phyloP scores from a whole-genome alignment of 108 stramenopile genomes.

The Conticribra guillardii region DNA sequence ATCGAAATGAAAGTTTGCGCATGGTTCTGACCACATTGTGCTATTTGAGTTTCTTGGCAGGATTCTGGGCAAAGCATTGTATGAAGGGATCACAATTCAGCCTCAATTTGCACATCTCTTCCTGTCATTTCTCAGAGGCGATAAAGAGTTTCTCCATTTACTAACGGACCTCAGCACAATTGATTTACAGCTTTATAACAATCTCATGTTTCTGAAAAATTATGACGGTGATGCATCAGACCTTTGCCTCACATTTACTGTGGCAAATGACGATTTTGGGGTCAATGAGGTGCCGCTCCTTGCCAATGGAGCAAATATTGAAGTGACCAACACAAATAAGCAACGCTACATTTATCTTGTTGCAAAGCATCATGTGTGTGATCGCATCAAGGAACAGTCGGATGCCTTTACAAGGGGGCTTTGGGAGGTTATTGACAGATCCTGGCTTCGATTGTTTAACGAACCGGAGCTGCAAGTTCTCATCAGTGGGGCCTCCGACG shows the following conservation, averaged over 20 bases:
- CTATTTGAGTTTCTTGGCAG: slow-evolving; percentile 94
- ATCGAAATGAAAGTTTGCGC: slow-evolving; percentile 47
- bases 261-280: slow-evolving; percentile 91
- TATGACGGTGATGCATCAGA: slow-evolving; percentile 94
- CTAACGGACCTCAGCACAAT: slow-evolving; percentile 89
- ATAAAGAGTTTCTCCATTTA: slow-evolving; percentile 90
- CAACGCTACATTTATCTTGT: slow-evolving; percentile 83
- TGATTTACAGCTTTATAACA: slow-evolving; percentile 92
- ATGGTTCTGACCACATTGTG: slow-evolving; percentile 74
- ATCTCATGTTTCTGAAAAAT: slow-evolving; percentile 95
- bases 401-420: slow-evolving; percentile 95
- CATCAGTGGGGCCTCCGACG: slow-evolving; percentile 87
- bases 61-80: slow-evolving; percentile 94
- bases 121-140: slow-evolving; percentile 90
- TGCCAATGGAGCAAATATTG: slow-evolving; percentile 84
- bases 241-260: slow-evolving; percentile 92
- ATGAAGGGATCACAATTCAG: slow-evolving; percentile 95
- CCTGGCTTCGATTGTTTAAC: slow-evolving; percentile 92
- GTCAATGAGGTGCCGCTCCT: slow-evolving; percentile 84
- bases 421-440: slow-evolving; percentile 90
- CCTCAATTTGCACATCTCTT: slow-evolving; percentile 98
- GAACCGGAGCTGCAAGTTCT: slow-evolving; percentile 96
- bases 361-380: slow-evolving; percentile 95
- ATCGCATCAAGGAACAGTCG: slow-evolving; percentile 87
- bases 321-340: slow-evolving; percentile 85